Evolutionary conservation across 495 filamentous ascomycete species (phyloP).

Genomic region (Viridothelium virens): DNA sequence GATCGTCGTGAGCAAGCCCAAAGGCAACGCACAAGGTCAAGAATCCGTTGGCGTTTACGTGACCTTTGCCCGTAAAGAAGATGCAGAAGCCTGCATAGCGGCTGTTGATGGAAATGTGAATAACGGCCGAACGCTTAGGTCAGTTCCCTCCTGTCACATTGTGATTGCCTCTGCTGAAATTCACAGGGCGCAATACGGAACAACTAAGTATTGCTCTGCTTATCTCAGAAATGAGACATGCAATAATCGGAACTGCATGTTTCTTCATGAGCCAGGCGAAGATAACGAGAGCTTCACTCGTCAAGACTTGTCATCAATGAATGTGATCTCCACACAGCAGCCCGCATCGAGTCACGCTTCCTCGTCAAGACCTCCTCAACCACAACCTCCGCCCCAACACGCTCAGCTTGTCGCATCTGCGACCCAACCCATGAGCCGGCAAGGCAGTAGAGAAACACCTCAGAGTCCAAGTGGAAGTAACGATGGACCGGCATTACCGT

Average conservation of each 20-base stretch:
- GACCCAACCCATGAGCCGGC: conserved; percentile 63
- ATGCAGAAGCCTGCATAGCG: conserved; percentile 80
- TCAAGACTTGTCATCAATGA: conserved; percentile 93
- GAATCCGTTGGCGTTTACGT: conserved; percentile 94
- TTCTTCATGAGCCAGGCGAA: conserved; percentile 92
- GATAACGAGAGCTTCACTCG: conserved; percentile 94
- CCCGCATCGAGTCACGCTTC: conserved; percentile 38
- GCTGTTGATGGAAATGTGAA: conserved; percentile 90
- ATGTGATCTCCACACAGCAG: conserved; percentile 73
- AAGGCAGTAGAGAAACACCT: conserved; percentile 68
- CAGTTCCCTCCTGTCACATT: conserved; percentile 20
- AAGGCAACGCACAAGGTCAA: conserved; percentile 59
- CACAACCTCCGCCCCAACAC: conserved; percentile 46
- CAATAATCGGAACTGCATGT: conserved; percentile 92
- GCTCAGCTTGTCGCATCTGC: conserved; percentile 44
- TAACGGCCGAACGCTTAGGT: conserved; percentile 72
- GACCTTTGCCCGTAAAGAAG: conserved; percentile 80
- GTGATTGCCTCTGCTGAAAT: conserved; percentile 28
- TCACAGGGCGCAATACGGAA: conserved; percentile 81
- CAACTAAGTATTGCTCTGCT: conserved; percentile 98
- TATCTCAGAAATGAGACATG: conserved; percentile 90
- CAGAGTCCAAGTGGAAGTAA: conserved; percentile 46
- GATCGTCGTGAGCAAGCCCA: conserved; percentile 95
- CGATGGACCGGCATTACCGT: conserved; percentile 80
- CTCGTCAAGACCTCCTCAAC: conserved; percentile 36